Base-by-base conservation (phyloP, 2,329 filamentous ascomycete species). In the Neopestalotiopsis sp. region DNA sequence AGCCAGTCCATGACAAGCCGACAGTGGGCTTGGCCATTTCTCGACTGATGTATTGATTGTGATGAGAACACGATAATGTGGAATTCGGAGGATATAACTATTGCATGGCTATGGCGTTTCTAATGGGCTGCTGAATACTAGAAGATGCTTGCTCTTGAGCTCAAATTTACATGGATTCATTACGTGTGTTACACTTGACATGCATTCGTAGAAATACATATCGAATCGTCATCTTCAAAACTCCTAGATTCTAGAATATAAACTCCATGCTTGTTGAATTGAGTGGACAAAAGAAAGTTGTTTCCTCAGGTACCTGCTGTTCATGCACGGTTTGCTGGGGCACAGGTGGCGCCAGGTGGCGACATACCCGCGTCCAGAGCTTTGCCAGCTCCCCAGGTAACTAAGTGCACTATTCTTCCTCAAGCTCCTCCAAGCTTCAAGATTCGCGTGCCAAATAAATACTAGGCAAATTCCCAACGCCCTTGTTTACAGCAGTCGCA, bases 61-160 rank as follows among this genome's bases (percentile, higher is more conserved):
- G 40, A 67, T 45, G 65, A 59, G 56, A 32, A 60, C 24, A 67
- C 40, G 65, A 59, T 49, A 38, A 56, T 38, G 59, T 32, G 17
- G 59, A 38, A 38, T 34, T 24, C 24, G 57, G 34, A 34, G 38
- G 38, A 20, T 24, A 38, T 49, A 38, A 20, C 64, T 38, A 34
- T 66, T 67, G 59, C 66, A 67, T 67, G 58, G 66, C 57, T 57
- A 62, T 62, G 57, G 66, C 58, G 58, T 62, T 67, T 63, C 38
- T 42, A 28, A 57, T 13, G 64, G 30, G 17, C 17, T n/a, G 20
- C 45, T 20, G n/a, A 17, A 20, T 66, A 49, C 14, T 66, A 66
- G 64, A 57, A 66, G 64, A 57, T 7, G 4, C 28, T 66, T 57
- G 40, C 34, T 64, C 5, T 66, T 38, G 42, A 20, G 42, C 13